phyloP scores from a whole-genome alignment of 148 eudicot genomes.

The Rhododendron mucronatum region DNA sequence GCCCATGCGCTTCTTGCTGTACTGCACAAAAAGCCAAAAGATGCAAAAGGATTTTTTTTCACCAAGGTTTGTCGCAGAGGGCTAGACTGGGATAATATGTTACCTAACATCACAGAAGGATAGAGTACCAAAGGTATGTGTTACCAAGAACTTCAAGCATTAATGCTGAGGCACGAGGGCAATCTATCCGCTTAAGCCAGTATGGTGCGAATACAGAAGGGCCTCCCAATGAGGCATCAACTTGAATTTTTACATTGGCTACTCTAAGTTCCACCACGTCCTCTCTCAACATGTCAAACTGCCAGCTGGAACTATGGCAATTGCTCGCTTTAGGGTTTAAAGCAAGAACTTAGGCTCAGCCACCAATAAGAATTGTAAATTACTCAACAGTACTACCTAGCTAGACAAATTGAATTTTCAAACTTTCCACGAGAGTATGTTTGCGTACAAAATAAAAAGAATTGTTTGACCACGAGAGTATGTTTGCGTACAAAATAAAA shows the following conservation, averaged over 20 bases:
- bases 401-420: too few species aligned
- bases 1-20: not conserved
- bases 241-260: not conserved
- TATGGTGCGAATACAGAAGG: not conserved
- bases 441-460: too few species aligned
- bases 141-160: not conserved
- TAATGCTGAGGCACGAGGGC: not conserved
- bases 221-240: not conserved
- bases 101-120: not conserved
- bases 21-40: not conserved
- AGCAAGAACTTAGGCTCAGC: too few species aligned
- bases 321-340: too few species aligned
- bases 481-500: not conserved
- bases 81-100: not conserved
- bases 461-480: not conserved
- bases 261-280: not conserved
- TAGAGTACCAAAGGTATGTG: not conserved
- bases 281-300: too few species aligned
- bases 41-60: not conserved
- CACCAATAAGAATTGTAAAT: too few species aligned
- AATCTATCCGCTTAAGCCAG: not conserved
- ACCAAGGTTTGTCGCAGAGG: not conserved
- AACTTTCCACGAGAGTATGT: not conserved
- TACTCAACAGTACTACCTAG: too few species aligned
- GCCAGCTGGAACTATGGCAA: too few species aligned